Conservation (phyloP, 306 rosid genomes). For the Albizia julibrissin region DNA sequence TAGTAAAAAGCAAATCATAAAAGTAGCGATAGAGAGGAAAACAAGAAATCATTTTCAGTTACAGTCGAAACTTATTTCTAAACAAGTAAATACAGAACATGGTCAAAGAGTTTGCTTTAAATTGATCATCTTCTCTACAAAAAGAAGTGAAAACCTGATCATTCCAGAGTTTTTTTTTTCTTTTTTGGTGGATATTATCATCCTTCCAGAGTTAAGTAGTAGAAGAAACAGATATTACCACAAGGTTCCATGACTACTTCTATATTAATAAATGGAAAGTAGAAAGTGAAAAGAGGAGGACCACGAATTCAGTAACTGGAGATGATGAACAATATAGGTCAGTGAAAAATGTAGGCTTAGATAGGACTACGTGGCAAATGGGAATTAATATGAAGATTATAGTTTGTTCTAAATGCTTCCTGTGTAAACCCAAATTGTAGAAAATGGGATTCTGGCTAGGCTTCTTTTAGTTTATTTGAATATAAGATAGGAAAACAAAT, state of each 20-base stretch:
- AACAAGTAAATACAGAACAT: constrained; percentile 6
- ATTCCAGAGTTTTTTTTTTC: not conserved
- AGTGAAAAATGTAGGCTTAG: constrained; percentile 16
- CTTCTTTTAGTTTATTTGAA: constrained; percentile 1
- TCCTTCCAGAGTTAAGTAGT: not conserved
- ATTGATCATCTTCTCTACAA: not conserved
- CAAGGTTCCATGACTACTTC: constrained; percentile 12
- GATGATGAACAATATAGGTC: not conserved
- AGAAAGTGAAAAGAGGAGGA: not conserved
- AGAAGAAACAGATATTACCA: constrained; percentile 2
- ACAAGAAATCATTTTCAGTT: not conserved
- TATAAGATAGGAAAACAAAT: not conserved
- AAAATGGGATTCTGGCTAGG: not conserved
- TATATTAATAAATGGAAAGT: not conserved
- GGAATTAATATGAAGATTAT: not conserved
- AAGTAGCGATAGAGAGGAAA: constrained; percentile 4
- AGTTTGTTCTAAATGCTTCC: not conserved
- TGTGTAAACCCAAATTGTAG: constrained; percentile 15
- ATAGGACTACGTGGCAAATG: constrained; percentile 9
- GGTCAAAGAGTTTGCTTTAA: not conserved
- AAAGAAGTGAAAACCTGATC: not conserved
- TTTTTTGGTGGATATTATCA: no score
- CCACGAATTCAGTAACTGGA: not conserved
- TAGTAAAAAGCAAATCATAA: not conserved
- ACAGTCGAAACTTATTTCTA: not conserved